These are phyloP conservation scores for Kodamaea suecica DNA, from an alignment of 1,139 yeast species.

Conservation along the genomic window DNA sequence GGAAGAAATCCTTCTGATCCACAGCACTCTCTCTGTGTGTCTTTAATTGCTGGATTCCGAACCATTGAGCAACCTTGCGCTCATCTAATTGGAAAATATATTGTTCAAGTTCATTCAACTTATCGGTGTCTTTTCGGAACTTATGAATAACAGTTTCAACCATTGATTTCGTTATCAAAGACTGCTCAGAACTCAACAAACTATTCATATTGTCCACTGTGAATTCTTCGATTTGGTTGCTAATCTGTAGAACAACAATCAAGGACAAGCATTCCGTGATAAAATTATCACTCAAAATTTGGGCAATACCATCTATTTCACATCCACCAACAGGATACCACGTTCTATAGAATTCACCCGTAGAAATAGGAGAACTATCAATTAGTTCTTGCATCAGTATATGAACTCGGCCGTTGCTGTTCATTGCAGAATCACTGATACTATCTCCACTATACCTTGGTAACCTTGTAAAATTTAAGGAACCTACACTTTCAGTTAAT, in stretches of 20 bases:
- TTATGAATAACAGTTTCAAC: constrained; percentile 46
- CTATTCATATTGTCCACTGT: constrained; percentile 18
- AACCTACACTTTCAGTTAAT: constrained; percentile 39
- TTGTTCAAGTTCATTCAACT: constrained; percentile 8
- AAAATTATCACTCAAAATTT: constrained; percentile 21
- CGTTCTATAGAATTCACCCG: constrained; percentile 44
- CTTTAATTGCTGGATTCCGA: constrained; percentile 53
- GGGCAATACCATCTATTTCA: constrained; percentile 37
- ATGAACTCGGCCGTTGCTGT: not conserved
- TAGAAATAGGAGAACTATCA: constrained; percentile 54
- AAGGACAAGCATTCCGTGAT: constrained; percentile 36
- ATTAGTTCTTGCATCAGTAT: constrained; percentile 38
- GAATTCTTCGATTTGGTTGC: constrained; percentile 33
- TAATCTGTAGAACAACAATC: constrained; percentile 50
- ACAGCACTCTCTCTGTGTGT: constrained; percentile 27
- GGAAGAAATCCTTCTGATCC: constrained; percentile 48
- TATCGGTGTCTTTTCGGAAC: constrained; percentile 29
- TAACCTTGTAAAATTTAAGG: constrained; percentile 38
- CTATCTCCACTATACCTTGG: constrained; percentile 40
- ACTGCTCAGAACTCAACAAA: constrained; percentile 18
- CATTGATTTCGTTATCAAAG: constrained; percentile 27
- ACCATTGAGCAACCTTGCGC: constrained; percentile 50
- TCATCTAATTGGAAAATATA: constrained; percentile 36
- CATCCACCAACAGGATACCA: constrained; percentile 64
- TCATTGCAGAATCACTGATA: constrained; percentile 8